Conservation (phyloP, 192 early-diverging fungal species). For the Thamnidium elegans region DNA sequence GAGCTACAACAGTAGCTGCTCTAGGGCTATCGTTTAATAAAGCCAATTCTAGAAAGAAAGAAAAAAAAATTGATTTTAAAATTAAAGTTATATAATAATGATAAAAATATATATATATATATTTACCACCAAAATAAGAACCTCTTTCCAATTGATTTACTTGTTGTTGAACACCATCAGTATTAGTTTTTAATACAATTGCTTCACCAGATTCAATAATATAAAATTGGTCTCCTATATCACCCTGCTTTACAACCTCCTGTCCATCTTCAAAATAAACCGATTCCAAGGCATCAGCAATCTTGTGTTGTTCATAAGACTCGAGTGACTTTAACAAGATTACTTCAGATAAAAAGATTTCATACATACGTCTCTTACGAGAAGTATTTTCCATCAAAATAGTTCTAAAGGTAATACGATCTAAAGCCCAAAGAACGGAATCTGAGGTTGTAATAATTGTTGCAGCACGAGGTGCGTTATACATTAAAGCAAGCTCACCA, state of each 20-base stretch:
- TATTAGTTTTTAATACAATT: conserved; percentile 74
- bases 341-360: conserved; percentile 92
- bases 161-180: conserved; percentile 78
- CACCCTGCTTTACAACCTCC: conserved; percentile 88
- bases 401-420: conserved; percentile 94
- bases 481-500: conserved; percentile 99
- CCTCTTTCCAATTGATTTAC: conserved; percentile 77
- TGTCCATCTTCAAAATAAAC: conserved; percentile 83
- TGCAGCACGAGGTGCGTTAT: conserved; percentile 96
- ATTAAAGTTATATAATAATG: neutral
- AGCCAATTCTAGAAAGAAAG: conserved; percentile 88
- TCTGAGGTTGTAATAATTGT: conserved; percentile 84
- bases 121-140: conserved; percentile 94
- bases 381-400: conserved; percentile 98
- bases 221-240: conserved; percentile 91
- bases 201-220: conserved; percentile 94
- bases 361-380: conserved; percentile 94
- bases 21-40: conserved; percentile 91
- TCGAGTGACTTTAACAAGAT: conserved; percentile 84
- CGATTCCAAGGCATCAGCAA: conserved; percentile 95
- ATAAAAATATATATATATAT: no score
- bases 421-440: conserved; percentile 92
- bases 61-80: neutral
- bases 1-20: conserved; percentile 85
- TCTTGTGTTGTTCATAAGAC: conserved; percentile 97